These are phyloP conservation scores for Eucalyptus tenuipes DNA, from an alignment of 345 rosid genomes.

Conservation along the genomic window DNA sequence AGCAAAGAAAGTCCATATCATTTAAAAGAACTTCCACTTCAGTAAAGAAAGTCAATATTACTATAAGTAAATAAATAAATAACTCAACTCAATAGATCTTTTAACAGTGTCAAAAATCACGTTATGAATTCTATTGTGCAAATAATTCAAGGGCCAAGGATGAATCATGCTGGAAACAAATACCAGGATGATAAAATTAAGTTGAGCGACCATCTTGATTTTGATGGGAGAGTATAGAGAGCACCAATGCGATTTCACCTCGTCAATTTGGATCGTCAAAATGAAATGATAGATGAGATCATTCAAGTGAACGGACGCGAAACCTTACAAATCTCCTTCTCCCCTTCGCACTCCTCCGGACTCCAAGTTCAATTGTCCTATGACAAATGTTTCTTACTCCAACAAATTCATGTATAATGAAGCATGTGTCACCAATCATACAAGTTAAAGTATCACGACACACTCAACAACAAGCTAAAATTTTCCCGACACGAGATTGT, in stretches of 20 bases:
- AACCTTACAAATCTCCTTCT: too few species aligned
- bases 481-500: fast-evolving
- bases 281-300: not conserved
- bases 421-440: too few species aligned
- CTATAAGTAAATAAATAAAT: not conserved
- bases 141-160: fast-evolving
- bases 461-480: not conserved
- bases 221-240: not conserved
- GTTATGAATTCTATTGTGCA: fast-evolving
- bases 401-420: too few species aligned
- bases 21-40: not conserved
- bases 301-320: not conserved
- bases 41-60: not conserved
- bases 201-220: not conserved
- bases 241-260: fast-evolving
- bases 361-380: too few species aligned
- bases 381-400: too few species aligned
- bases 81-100: not conserved
- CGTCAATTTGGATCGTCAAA: fast-evolving
- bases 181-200: fast-evolving
- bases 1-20: too few species aligned
- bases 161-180: not conserved
- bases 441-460: too few species aligned
- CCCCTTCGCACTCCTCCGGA: too few species aligned
- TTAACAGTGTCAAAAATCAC: not conserved